Base-by-base conservation (phyloP, 306 rosid genomes). In the Mucuna pruriens region DNA sequence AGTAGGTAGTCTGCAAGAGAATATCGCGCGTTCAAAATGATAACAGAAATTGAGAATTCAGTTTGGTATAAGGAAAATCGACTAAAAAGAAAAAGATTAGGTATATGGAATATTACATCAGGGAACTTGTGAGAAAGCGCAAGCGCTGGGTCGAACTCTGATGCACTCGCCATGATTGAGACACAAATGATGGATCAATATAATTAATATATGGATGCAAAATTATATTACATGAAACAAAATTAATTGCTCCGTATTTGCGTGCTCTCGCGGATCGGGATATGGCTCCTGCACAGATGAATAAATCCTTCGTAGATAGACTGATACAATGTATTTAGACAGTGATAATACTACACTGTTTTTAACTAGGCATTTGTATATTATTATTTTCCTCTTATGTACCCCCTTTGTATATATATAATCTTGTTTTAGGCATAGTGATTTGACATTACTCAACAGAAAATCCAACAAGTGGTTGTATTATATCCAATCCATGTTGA, bases 111-210 rank as follows among this genome's bases (percentile, higher is more conserved):
- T 39, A 61, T 62, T 62, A 62, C 99, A 91, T 95, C 90, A 0
- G 94, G 94, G 80, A 84, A 93, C 75, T 89, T 87, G 88, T 86
- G 89, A 82, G 98, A 85, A 70, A 85, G 63, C 39, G 91, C 72
- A 55, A 75, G 85, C 42, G 81, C 74, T 55, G 98, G 92, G 75
- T 93, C 89, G 81, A 90, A 87, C 48, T 75, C 80, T 17, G 89
- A 76, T 78, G 85, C 1, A 71, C 17, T 83, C 5, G 78, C 86
- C 84, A 96, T 3, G 0, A 63, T 38, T 15, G 19, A 60, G 46
- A 16, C 60, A 39, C 46, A 42, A 38, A 65, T 48, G 23, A 5
- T 48, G 1, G 45, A 29, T 71, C 4, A 8, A 33, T 51, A 38
- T 39, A 2, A 38, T 51, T 4, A 31, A 19, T 52, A 52, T 52